Conservation (phyloP, 305 asterid species). For the Fraxinus platypoda region DNA sequence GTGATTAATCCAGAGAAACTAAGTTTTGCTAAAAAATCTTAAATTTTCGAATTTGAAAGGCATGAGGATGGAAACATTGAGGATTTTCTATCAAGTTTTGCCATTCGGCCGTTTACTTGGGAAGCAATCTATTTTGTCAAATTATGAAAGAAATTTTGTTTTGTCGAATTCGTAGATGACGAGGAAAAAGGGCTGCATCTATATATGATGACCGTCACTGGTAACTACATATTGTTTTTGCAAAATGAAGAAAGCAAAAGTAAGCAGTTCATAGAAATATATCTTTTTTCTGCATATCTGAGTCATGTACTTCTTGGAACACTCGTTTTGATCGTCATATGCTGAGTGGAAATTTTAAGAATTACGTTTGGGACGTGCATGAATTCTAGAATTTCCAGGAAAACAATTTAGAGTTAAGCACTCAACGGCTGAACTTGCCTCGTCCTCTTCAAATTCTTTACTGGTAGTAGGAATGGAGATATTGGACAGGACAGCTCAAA, state of each 20-base stretch:
- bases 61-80: not conserved
- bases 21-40: constrained; percentile 44
- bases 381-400: not conserved
- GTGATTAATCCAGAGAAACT: constrained; percentile 52
- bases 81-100: not conserved
- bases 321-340: not conserved
- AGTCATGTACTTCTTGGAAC: not conserved
- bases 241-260: not conserved
- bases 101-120: not conserved
- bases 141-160: not conserved
- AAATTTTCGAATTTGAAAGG: not conserved
- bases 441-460: not conserved
- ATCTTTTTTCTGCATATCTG: not conserved
- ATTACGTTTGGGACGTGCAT: not conserved
- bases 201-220: not conserved
- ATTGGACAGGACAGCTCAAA: not conserved
- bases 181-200: not conserved
- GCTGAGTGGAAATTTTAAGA: not conserved
- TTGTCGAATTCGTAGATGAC: not conserved
- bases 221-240: not conserved
- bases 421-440: not conserved
- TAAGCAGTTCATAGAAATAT: not conserved
- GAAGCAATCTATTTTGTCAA: not conserved
- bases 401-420: not conserved
- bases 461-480: not conserved